A percentile compares a stretch with the other conserved stretches of the same genome.
Evolutionary conservation across 192 early-diverging fungal genomes (phyloP).

Genomic region (Podochytrium sp.): DNA sequence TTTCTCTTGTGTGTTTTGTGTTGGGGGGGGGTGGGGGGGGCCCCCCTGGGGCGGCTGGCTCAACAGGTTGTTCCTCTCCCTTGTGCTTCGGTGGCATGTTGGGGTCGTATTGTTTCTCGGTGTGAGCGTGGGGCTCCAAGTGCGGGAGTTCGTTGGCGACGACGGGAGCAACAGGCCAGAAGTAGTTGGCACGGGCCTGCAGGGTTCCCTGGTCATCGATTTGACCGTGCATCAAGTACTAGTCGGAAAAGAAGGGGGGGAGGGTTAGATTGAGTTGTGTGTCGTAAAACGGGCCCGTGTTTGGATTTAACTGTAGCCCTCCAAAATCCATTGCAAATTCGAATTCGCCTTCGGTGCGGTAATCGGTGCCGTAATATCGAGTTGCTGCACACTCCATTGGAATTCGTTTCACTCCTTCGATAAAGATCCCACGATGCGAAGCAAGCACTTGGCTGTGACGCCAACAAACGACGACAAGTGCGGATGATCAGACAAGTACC

Average conservation of each 20-base stretch:
- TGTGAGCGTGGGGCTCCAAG: slow-evolving; percentile 35
- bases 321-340: not conserved
- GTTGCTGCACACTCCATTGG: not conserved
- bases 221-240: slow-evolving; percentile 90
- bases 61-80: not conserved
- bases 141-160: slow-evolving; percentile 30
- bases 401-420: no score
- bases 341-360: not conserved
- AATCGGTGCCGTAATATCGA: no score
- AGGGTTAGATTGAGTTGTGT: not conserved
- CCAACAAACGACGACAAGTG: no score
- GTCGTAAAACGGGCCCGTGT: not conserved
- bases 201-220: slow-evolving; percentile 92
- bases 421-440: no score
- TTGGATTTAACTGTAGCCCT: not conserved
- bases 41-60: slow-evolving; percentile 19
- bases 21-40: slow-evolving; percentile 33
- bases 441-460: no score
- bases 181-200: slow-evolving; percentile 80
- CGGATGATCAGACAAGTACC: slow-evolving; percentile 43
- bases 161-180: slow-evolving; percentile 60
- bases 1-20: no score
- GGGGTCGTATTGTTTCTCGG: slow-evolving; percentile 34
- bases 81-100: slow-evolving; percentile 33
- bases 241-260: not conserved